phyloP scores from a whole-genome alignment of 2,329 filamentous ascomycete species.

The Polytolypa hystricis region DNA sequence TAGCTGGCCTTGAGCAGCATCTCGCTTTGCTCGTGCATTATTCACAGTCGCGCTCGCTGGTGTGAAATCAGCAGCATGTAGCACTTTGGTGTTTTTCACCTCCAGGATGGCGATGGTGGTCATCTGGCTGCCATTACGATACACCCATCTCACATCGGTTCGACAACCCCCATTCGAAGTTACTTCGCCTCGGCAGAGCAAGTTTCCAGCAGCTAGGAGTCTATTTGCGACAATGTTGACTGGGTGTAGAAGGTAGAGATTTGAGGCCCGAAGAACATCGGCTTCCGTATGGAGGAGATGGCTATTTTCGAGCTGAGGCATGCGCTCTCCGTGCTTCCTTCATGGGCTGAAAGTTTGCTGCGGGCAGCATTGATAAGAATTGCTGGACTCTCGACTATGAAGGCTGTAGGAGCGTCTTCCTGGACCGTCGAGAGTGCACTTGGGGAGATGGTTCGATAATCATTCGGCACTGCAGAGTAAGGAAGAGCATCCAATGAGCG shows the following conservation, averaged over 20 bases:
- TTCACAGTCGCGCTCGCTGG: not conserved
- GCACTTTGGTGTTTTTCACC: not conserved
- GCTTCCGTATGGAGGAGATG: not conserved
- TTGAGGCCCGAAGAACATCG: not conserved
- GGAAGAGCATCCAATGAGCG: no score
- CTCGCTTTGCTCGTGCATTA: not conserved
- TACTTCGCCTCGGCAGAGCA: not conserved
- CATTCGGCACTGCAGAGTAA: no score
- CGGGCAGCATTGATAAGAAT: no score
- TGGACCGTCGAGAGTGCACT: no score
- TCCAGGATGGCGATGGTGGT: not conserved
- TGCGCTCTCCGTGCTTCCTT: no score
- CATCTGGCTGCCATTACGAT: not conserved
- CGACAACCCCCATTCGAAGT: not conserved
- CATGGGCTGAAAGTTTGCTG: no score
- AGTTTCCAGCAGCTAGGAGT: not conserved
- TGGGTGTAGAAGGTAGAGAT: not conserved
- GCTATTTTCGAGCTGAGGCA: not conserved
- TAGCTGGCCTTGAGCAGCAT: not conserved
- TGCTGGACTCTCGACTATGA: no score
- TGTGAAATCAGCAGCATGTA: not conserved
- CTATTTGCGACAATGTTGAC: not conserved
- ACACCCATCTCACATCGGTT: slow-evolving; percentile 1
- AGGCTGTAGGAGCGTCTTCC: no score
- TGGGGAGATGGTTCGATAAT: no score